A percentile compares a stretch with the other conserved stretches of the same genome.
phyloP scores from a whole-genome alignment of 208 protist species.

The Trypanosoma avium region DNA sequence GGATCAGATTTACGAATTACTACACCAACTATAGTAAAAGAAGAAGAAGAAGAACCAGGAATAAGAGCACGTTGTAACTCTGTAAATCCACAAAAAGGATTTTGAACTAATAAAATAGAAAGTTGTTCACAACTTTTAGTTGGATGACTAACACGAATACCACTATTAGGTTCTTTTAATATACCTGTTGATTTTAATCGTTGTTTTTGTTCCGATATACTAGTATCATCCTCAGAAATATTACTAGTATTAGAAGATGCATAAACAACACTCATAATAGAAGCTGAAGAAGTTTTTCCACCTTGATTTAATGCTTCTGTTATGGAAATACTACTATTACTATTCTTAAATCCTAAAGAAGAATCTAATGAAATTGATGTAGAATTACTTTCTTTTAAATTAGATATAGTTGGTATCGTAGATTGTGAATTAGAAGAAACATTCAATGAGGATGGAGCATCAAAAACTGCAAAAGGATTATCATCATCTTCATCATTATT shows the following conservation, averaged over 20 bases:
- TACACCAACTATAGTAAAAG: slow-evolving; percentile 52
- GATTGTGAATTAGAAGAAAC: slow-evolving; percentile 5
- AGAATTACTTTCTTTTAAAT: neutral
- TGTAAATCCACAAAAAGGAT: slow-evolving; percentile 51
- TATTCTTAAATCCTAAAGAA: neutral
- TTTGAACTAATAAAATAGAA: slow-evolving; percentile 47
- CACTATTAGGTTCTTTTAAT: slow-evolving; percentile 32
- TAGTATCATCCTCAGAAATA: neutral
- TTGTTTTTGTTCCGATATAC: neutral
- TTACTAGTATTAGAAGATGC: neutral
- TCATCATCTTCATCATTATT: slow-evolving; percentile 37
- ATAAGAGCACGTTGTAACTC: slow-evolving; percentile 15
- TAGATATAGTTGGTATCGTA: slow-evolving; percentile 1
- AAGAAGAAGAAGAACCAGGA: slow-evolving; percentile 10
- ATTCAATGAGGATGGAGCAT: neutral
- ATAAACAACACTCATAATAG: slow-evolving; percentile 27
- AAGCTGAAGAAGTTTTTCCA: slow-evolving; percentile 4
- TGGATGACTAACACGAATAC: slow-evolving; percentile 55
- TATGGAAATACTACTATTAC: slow-evolving; percentile 4
- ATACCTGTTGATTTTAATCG: neutral
- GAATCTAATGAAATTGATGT: neutral
- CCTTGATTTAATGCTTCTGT: slow-evolving; percentile 9
- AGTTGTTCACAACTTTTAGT: slow-evolving; percentile 67
- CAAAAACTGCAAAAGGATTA: slow-evolving; percentile 59
- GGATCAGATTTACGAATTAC: slow-evolving; percentile 68